A percentile compares a stretch with the other conserved stretches of the same genome.
Evolutionary conservation across 1,284 basidiomycete genomes (phyloP).

Genomic region (Amylostereum areolatum): DNA sequence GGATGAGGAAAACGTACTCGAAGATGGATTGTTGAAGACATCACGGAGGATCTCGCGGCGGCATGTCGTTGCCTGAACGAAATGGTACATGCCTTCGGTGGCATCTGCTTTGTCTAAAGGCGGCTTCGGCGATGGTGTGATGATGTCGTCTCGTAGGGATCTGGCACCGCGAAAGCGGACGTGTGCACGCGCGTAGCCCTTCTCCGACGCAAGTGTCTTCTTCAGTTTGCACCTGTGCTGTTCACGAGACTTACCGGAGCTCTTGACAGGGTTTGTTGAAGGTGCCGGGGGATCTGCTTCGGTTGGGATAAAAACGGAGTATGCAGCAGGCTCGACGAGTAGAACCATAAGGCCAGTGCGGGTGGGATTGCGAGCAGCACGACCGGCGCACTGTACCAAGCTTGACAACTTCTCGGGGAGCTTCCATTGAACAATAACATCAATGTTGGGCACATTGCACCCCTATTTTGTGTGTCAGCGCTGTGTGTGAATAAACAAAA

Average conservation of each 20-base stretch:
- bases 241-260: background rate
- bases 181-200: background rate
- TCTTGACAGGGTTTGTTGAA: too few species aligned
- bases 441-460: slow-evolving; percentile 19
- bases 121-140: background rate
- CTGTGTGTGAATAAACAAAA: background rate
- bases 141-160: background rate
- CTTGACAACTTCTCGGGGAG: slow-evolving; percentile 16
- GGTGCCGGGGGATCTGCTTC: background rate
- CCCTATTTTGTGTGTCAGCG: slow-evolving; percentile 9
- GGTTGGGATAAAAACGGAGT: slow-evolving; percentile 3
- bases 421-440: slow-evolving; percentile 21
- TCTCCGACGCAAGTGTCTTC: background rate
- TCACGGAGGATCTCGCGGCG: slow-evolving; percentile 8
- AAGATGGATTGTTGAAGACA: slow-evolving; percentile 8
- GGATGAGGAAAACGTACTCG: slow-evolving; percentile 4
- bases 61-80: slow-evolving; percentile 14
- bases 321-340: slow-evolving; percentile 16
- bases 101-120: background rate
- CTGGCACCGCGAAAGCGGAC: background rate
- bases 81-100: slow-evolving; percentile 12
- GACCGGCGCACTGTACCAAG: slow-evolving; percentile 19
- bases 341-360: slow-evolving; percentile 15
- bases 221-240: background rate
- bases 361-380: slow-evolving; percentile 13